Percentiles rank a stretch among this genome's conserved stretches.
phyloP scores from a whole-genome alignment of 2,329 filamentous ascomycete species.

The Penicillium crustosum region DNA sequence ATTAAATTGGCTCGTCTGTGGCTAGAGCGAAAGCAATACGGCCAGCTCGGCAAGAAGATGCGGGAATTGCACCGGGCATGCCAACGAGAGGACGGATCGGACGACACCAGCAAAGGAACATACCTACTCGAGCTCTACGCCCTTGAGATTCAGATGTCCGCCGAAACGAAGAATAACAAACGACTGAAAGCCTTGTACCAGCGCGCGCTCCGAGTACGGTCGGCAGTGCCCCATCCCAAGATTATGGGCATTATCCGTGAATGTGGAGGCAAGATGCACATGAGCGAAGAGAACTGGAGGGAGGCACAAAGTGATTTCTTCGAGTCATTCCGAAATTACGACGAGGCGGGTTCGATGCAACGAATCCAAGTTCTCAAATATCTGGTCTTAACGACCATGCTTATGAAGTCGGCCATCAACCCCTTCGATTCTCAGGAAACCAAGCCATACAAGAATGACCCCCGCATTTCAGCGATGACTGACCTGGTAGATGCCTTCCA shows the following conservation, averaged over 20 bases:
- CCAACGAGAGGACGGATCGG: conserved; percentile 76
- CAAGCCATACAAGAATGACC: conserved; percentile 95
- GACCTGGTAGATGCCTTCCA: conserved; percentile 96
- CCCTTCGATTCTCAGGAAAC: conserved; percentile 98
- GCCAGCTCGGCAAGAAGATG: conserved; percentile 75
- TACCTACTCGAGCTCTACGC: conserved; percentile 96
- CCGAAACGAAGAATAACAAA: conserved; percentile 95
- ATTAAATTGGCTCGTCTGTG: conserved; percentile 93
- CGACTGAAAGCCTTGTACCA: conserved; percentile 91
- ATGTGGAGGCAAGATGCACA: conserved; percentile 99
- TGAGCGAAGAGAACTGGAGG: conserved; percentile 99
- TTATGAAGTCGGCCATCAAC: conserved; percentile 98
- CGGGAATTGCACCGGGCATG: conserved; percentile 86
- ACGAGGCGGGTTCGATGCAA: conserved; percentile 94
- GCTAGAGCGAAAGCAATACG: conserved; percentile 87
- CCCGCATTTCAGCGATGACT: conserved; percentile 94
- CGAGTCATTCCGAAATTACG: conserved; percentile 97
- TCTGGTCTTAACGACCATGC: conserved; percentile 91
- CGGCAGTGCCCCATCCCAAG: conserved; percentile 96
- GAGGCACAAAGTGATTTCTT: conserved; percentile 97
- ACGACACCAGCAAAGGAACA: conserved; percentile 90
- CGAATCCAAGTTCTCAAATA: conserved; percentile 98
- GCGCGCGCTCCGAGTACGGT: conserved; percentile 84
- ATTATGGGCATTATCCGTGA: conserved; percentile 99
- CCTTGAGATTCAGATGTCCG: conserved; percentile 97